Conservation (phyloP, 179 eudicot species). For the Carnegiea gigantea region DNA sequence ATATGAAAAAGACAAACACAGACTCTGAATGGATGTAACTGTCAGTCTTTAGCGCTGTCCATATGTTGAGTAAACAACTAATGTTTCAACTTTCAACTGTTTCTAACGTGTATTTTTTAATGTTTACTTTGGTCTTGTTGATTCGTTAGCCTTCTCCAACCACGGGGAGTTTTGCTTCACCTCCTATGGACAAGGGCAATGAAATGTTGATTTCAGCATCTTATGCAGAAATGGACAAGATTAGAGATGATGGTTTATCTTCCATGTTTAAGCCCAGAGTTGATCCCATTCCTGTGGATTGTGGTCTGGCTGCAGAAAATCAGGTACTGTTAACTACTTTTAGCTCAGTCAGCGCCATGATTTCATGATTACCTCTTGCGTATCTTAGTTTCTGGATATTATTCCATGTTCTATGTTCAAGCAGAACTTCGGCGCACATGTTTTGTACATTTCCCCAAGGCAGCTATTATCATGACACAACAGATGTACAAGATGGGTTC, state of each 20-base stretch:
- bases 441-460: too few species aligned
- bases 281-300: conserved; percentile 12
- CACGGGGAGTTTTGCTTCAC: conserved; percentile 32
- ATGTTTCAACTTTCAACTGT: neutral
- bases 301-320: conserved; percentile 26
- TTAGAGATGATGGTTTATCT: conserved; percentile 30
- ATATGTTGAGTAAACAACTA: neutral
- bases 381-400: neutral
- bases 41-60: neutral
- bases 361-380: neutral
- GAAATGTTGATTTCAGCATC: conserved; percentile 24
- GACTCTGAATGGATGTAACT: neutral
- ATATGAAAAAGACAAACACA: neutral
- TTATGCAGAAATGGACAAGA: conserved; percentile 29
- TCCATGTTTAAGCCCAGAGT: conserved; percentile 20
- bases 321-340: conserved; percentile 32
- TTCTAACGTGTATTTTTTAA: neutral
- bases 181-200: conserved; percentile 17
- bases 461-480: neutral
- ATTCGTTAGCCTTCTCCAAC: conserved; percentile 39
- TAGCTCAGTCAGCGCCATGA: neutral
- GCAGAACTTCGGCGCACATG: neutral
- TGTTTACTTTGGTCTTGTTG: neutral
- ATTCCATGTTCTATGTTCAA: neutral
- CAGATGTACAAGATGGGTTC: neutral